These are phyloP conservation scores for Simplicillium sp. DNA, from an alignment of 2,329 filamentous ascomycete species.

Conservation along the genomic window DNA sequence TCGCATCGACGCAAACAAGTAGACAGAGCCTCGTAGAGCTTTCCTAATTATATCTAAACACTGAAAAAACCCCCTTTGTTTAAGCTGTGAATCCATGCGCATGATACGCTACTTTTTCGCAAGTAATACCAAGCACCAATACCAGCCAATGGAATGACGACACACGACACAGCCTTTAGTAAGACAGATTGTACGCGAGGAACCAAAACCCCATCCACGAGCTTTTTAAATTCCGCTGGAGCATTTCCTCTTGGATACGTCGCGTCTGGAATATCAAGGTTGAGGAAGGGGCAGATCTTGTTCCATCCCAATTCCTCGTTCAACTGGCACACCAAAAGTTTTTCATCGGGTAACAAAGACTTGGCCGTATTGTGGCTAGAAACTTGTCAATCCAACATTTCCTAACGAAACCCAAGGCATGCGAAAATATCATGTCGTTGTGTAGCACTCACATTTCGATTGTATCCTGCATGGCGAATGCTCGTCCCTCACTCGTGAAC, in stretches of 20 bases:
- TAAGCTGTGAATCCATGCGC: background rate
- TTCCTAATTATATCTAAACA: background rate
- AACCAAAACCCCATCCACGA: slow-evolving; percentile 5
- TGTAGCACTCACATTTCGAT: too few species aligned
- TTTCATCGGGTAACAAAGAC: slow-evolving; percentile 14
- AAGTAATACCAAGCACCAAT: slow-evolving; percentile 5
- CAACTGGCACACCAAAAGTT: slow-evolving; percentile 18
- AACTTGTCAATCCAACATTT: background rate
- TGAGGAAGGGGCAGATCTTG: slow-evolving; percentile 22
- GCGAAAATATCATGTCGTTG: background rate
- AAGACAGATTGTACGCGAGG: background rate
- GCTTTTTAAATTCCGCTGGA: slow-evolving; percentile 14
- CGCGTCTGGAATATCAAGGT: slow-evolving; percentile 15
- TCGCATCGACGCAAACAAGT: too few species aligned
- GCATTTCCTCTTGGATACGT: slow-evolving; percentile 20
- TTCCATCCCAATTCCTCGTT: slow-evolving; percentile 26
- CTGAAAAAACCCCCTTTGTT: too few species aligned
- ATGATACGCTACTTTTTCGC: background rate
- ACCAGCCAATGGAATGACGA: slow-evolving; percentile 1
- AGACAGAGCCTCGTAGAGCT: too few species aligned
- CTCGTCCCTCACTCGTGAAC: background rate
- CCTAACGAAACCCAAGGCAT: too few species aligned
- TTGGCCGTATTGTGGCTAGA: slow-evolving; percentile 16
- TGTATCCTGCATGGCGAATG: too few species aligned
- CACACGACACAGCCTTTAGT: background rate